Conservation (phyloP, 306 rosid genomes). For the Cotoneaster glaucophyllus region DNA sequence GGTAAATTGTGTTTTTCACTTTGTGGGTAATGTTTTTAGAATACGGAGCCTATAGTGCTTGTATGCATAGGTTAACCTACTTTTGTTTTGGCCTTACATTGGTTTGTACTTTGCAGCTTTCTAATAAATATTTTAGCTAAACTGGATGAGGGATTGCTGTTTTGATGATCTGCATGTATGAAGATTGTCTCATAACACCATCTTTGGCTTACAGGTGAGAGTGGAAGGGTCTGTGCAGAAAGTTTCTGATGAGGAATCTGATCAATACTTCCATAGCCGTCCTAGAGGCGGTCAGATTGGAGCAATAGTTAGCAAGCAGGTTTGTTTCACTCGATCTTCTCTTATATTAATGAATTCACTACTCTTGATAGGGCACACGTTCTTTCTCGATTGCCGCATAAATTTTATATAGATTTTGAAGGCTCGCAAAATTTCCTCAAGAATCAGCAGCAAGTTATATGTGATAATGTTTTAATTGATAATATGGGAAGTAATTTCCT, state of each 20-base stretch:
- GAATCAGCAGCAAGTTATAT: background rate
- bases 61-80: background rate
- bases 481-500: background rate
- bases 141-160: background rate
- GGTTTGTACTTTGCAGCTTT: background rate
- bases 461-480: background rate
- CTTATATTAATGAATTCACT: background rate
- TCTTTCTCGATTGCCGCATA: background rate
- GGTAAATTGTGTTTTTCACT: slow-evolving; percentile 30
- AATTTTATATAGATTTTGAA: background rate
- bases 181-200: slow-evolving; percentile 3
- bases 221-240: slow-evolving; percentile 85
- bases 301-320: slow-evolving; percentile 97
- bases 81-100: background rate
- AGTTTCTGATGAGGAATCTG: slow-evolving; percentile 84
- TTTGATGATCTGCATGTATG: slow-evolving; percentile 12
- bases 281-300: slow-evolving; percentile 97
- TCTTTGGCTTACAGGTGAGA: slow-evolving; percentile 51
- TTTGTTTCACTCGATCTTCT: slow-evolving; percentile 17
- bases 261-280: slow-evolving; percentile 87
- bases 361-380: background rate
- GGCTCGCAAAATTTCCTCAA: background rate
- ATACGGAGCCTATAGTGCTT: background rate
- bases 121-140: background rate
- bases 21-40: background rate